Conservation (phyloP, 2,329 filamentous ascomycete species). For the Pseudogymnoascus sp. region DNA sequence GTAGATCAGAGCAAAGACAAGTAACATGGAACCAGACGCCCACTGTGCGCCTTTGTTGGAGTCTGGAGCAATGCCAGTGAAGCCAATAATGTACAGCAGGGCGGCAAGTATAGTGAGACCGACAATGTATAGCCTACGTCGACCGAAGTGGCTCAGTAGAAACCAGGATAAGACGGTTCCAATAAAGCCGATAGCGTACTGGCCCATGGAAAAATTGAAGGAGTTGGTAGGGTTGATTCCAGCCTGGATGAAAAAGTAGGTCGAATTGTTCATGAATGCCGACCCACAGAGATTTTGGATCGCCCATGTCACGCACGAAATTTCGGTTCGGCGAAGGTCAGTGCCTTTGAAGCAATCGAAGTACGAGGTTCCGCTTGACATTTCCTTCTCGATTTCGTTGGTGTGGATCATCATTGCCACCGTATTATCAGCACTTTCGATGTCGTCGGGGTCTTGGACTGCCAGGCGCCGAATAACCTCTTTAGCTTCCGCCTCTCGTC, state of each 20-base stretch:
- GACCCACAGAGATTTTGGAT: constrained; percentile 57
- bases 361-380: constrained; percentile 35
- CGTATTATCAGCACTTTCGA: not conserved
- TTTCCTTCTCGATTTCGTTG: constrained; percentile 43
- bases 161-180: constrained; percentile 44
- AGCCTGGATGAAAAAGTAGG: constrained; percentile 49
- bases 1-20: constrained; percentile 37
- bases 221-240: constrained; percentile 40
- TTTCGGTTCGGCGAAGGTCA: constrained; percentile 42
- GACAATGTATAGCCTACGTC: constrained; percentile 42
- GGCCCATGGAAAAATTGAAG: constrained; percentile 46
- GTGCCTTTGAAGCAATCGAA: constrained; percentile 39
- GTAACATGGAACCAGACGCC: constrained; percentile 34
- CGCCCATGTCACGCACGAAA: constrained; percentile 49
- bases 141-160: constrained; percentile 39
- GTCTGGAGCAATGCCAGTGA: constrained; percentile 36
- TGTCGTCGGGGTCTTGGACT: not conserved
- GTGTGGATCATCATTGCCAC: constrained; percentile 47
- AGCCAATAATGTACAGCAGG: constrained; percentile 38
- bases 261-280: constrained; percentile 55
- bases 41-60: constrained; percentile 35
- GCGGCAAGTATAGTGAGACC: constrained; percentile 36
- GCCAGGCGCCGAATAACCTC: not conserved
- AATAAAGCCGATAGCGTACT: constrained; percentile 39
- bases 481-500: not conserved